phyloP scores from a whole-genome alignment of 2,329 filamentous ascomycete genomes.

The Aspergillus flavus region DNA sequence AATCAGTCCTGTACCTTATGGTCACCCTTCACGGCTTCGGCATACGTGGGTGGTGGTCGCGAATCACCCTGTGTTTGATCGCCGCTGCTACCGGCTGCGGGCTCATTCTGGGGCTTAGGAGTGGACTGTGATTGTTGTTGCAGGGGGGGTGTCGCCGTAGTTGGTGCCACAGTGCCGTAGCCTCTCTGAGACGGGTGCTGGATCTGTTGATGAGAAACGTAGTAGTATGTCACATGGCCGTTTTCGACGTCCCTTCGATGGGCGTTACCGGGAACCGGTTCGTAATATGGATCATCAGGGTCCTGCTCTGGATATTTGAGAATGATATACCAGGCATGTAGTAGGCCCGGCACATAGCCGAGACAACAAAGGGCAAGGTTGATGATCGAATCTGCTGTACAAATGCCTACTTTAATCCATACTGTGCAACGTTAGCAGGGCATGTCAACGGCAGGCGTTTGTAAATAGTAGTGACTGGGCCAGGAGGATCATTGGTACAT shows the following conservation, averaged over 20 bases:
- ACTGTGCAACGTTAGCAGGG: slow-evolving; percentile 58
- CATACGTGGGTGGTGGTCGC: slow-evolving; percentile 76
- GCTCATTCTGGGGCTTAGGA: slow-evolving; percentile 26
- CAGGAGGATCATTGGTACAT: slow-evolving; percentile 28
- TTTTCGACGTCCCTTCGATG: slow-evolving; percentile 44
- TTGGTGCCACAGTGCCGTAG: slow-evolving; percentile 42
- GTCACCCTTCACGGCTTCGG: slow-evolving; percentile 85
- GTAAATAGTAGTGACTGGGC: not conserved
- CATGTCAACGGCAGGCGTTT: not conserved
- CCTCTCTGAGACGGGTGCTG: slow-evolving; percentile 36
- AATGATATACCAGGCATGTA: slow-evolving; percentile 99
- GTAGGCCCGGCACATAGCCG: slow-evolving; percentile 79
- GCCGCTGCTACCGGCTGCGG: slow-evolving; percentile 33
- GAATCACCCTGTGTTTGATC: slow-evolving; percentile 39
- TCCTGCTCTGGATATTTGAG: slow-evolving; percentile 78
- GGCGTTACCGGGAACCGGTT: slow-evolving; percentile 61
- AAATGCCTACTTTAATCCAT: slow-evolving; percentile 95
- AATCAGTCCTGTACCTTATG: slow-evolving; percentile 79
- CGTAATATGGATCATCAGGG: slow-evolving; percentile 64
- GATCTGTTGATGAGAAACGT: slow-evolving; percentile 60
- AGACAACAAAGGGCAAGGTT: slow-evolving; percentile 88
- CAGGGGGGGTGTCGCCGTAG: slow-evolving; percentile 28
- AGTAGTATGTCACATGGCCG: slow-evolving; percentile 72
- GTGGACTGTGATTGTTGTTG: slow-evolving; percentile 17
- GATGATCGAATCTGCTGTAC: slow-evolving; percentile 88